A percentile compares a stretch with the other conserved stretches of the same genome.
phyloP scores from a whole-genome alignment of 2,329 filamentous ascomycete species.

The Zalaria sp. region DNA sequence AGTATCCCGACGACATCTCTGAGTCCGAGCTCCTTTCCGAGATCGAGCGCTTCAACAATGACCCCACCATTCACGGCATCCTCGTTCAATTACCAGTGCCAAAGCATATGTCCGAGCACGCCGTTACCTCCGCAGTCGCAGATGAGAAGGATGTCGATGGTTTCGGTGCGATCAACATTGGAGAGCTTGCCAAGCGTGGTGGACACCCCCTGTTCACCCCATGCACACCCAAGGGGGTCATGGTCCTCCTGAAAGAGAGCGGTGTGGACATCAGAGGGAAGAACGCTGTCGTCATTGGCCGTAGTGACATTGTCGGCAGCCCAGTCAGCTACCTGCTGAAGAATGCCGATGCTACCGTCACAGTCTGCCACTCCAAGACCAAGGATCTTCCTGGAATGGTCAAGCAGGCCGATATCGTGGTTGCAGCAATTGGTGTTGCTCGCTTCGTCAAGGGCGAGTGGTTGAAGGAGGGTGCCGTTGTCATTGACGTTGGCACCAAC shows the following conservation, averaged over 20 bases:
- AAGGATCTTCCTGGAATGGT: constrained; percentile 57
- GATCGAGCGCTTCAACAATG: constrained; percentile 72
- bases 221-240: constrained; percentile 94
- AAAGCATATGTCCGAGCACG: constrained; percentile 77
- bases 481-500: constrained; percentile 97
- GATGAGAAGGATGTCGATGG: constrained; percentile 97
- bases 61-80: constrained; percentile 75
- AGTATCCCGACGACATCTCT: constrained; percentile 66
- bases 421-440: constrained; percentile 81
- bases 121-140: constrained; percentile 75
- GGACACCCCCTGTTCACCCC: constrained; percentile 80
- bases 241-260: constrained; percentile 75
- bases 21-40: constrained; percentile 77
- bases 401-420: constrained; percentile 74
- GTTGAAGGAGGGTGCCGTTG: constrained; percentile 87
- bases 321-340: constrained; percentile 92
- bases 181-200: constrained; percentile 89
- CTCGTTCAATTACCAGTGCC: constrained; percentile 88
- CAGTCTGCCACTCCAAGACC: constrained; percentile 87
- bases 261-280: constrained; percentile 78
- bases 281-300: constrained; percentile 83
- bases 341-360: constrained; percentile 93
- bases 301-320: constrained; percentile 94
- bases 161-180: constrained; percentile 87
- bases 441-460: constrained; percentile 88